phyloP scores from a whole-genome alignment of 805 yeast genomes.

The Wickerhamomyces chaumierensis region DNA sequence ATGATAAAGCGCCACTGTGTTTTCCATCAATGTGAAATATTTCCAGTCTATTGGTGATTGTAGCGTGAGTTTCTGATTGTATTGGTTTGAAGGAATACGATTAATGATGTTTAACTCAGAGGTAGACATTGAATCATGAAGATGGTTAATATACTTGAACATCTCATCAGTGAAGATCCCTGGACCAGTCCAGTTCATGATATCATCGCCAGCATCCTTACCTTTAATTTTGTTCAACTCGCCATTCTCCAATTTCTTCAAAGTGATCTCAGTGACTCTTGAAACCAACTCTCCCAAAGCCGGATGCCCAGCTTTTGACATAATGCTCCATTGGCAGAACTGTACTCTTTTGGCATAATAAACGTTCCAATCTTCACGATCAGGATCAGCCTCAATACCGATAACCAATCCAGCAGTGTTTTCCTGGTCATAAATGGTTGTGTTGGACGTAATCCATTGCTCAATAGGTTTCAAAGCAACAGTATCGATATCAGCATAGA shows the following conservation, averaged over 20 bases:
- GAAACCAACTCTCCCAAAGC: slow-evolving; percentile 70
- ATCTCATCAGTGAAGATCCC: slow-evolving; percentile 87
- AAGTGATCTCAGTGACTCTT: slow-evolving; percentile 65
- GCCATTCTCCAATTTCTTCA: slow-evolving; percentile 39
- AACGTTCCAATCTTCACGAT: slow-evolving; percentile 83
- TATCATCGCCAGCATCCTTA: slow-evolving; percentile 59
- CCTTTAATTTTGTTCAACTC: slow-evolving; percentile 37
- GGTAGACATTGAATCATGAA: slow-evolving; percentile 1
- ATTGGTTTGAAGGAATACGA: slow-evolving; percentile 13
- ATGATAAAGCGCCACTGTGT: slow-evolving; percentile 42
- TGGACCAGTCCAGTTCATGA: slow-evolving; percentile 96
- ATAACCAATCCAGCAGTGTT: slow-evolving; percentile 62
- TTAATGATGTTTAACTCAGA: slow-evolving; percentile 6
- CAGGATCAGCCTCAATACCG: slow-evolving; percentile 97
- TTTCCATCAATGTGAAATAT: slow-evolving; percentile 45
- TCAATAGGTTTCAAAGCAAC: slow-evolving; percentile 57
- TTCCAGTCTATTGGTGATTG: slow-evolving; percentile 40
- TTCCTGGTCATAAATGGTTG: slow-evolving; percentile 8
- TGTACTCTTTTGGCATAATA: slow-evolving; percentile 92
- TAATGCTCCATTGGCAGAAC: slow-evolving; percentile 95
- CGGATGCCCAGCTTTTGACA: slow-evolving; percentile 87
- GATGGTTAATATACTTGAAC: slow-evolving; percentile 65
- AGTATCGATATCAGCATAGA: slow-evolving; percentile 89
- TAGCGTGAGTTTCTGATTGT: slow-evolving; percentile 19
- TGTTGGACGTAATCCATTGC: slow-evolving; percentile 57